These are phyloP conservation scores for Trichoderma gamsii DNA, from an alignment of 495 filamentous ascomycete species.

Conservation along the genomic window DNA sequence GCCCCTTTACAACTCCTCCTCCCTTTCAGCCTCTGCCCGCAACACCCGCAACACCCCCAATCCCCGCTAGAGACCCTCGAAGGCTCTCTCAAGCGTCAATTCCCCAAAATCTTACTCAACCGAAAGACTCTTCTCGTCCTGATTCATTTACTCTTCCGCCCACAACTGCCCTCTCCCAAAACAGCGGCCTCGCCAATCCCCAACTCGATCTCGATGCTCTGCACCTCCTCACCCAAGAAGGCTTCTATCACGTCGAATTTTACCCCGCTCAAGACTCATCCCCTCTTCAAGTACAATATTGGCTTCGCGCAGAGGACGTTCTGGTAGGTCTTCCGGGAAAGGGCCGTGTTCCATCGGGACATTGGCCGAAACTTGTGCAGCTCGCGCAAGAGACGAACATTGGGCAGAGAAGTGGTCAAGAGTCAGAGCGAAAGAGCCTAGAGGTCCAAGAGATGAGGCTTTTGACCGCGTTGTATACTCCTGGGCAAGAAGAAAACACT, in stretches of 20 bases:
- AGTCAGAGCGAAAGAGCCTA: neutral
- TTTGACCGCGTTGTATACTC: neutral
- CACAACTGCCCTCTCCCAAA: neutral
- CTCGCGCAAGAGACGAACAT: neutral
- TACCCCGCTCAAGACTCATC: neutral
- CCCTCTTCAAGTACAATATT: neutral
- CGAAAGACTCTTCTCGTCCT: too few species aligned
- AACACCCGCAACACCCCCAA: too few species aligned
- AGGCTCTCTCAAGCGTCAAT: too few species aligned
- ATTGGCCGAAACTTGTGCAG: neutral
- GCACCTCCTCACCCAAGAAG: neutral
- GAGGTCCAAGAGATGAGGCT: neutral
- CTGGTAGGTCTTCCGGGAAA: neutral
- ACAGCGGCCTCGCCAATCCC: neutral
- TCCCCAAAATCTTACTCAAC: too few species aligned
- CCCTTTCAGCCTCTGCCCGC: too few species aligned
- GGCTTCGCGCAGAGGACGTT: neutral
- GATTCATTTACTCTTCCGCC: neutral
- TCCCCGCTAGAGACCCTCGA: too few species aligned
- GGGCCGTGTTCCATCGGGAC: neutral
- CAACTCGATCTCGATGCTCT: neutral
- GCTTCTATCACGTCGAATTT: neutral
- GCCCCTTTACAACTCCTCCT: too few species aligned
- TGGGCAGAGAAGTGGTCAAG: neutral
- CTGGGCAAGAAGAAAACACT: neutral